Conservation (phyloP, 345 rosid species). For the Isatis tinctoria region DNA sequence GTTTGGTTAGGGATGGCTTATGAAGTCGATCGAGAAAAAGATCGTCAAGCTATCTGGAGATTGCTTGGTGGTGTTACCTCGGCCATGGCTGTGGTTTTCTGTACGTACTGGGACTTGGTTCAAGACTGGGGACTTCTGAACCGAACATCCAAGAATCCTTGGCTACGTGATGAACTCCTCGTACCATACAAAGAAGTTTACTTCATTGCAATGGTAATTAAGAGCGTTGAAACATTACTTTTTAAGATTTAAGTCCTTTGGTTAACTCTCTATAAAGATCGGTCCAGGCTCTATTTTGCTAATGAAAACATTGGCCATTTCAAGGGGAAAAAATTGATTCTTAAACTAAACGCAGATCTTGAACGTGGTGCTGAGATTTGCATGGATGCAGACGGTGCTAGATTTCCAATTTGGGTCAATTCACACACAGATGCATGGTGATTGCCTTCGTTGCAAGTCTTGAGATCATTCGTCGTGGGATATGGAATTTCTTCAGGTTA, state of each 20-base stretch:
- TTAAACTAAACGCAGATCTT: constrained; percentile 40
- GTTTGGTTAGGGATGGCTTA: constrained; percentile 43
- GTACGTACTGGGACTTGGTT: constrained; percentile 67
- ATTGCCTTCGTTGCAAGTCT: constrained; percentile 51
- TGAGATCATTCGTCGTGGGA: constrained; percentile 76
- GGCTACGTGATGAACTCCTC: constrained; percentile 68
- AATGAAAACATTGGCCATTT: no score
- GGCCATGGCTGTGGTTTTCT: constrained; percentile 41
- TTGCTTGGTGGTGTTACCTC: constrained; percentile 42
- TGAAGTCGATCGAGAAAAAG: constrained; percentile 25
- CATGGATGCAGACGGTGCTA: constrained; percentile 64
- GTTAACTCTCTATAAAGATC: no score
- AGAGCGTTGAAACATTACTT: neutral
- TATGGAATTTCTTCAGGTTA: constrained; percentile 85
- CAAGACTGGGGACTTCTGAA: constrained; percentile 73
- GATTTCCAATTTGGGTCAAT: constrained; percentile 40
- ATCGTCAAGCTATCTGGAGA: constrained; percentile 33
- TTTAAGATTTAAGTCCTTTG: neutral
- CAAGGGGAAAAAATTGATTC: neutral
- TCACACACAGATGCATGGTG: constrained; percentile 46
- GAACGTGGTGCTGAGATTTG: constrained; percentile 61
- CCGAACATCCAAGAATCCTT: constrained; percentile 52
- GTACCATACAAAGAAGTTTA: constrained; percentile 49
- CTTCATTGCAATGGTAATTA: constrained; percentile 68
- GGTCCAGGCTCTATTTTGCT: no score